These are phyloP conservation scores for Coprinopsis strossmayeri DNA, from an alignment of 768 basidiomycete species.

Conservation along the genomic window DNA sequence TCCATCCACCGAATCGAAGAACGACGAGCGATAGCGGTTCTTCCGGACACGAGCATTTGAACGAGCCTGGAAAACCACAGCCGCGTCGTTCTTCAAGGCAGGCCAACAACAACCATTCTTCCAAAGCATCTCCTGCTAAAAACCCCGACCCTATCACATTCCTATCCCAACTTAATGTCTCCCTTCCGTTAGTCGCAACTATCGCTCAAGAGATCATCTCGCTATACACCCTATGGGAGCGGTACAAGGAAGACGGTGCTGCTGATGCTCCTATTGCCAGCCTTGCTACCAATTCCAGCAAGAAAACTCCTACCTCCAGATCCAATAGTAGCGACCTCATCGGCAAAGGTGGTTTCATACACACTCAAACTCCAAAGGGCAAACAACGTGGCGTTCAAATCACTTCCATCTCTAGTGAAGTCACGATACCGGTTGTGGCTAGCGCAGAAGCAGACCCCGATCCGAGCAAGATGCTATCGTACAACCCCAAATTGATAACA, in stretches of 20 bases:
- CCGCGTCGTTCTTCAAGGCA: slow-evolving; percentile 31
- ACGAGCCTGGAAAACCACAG: slow-evolving; percentile 19
- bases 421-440: neutral
- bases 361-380: neutral
- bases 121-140: slow-evolving; percentile 42
- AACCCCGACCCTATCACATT: slow-evolving; percentile 76
- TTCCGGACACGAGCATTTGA: slow-evolving; percentile 3
- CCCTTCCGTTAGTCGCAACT: slow-evolving; percentile 71
- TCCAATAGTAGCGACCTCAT: slow-evolving; percentile 18
- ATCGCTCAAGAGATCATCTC: slow-evolving; percentile 90
- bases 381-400: slow-evolving; percentile 7
- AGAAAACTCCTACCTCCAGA: slow-evolving; percentile 15
- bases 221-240: slow-evolving; percentile 84
- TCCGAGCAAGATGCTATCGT: slow-evolving; percentile 21
- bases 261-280: slow-evolving; percentile 20
- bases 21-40: neutral
- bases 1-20: slow-evolving; percentile 52
- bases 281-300: slow-evolving; percentile 1
- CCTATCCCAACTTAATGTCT: slow-evolving; percentile 82
- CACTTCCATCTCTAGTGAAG: neutral
- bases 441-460: neutral
- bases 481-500: slow-evolving; percentile 40
- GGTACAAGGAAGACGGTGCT: slow-evolving; percentile 62
- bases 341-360: slow-evolving; percentile 8
- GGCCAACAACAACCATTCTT: slow-evolving; percentile 21